These are phyloP conservation scores for Salix udensis DNA, from an alignment of 345 rosid genomes.

Conservation along the genomic window DNA sequence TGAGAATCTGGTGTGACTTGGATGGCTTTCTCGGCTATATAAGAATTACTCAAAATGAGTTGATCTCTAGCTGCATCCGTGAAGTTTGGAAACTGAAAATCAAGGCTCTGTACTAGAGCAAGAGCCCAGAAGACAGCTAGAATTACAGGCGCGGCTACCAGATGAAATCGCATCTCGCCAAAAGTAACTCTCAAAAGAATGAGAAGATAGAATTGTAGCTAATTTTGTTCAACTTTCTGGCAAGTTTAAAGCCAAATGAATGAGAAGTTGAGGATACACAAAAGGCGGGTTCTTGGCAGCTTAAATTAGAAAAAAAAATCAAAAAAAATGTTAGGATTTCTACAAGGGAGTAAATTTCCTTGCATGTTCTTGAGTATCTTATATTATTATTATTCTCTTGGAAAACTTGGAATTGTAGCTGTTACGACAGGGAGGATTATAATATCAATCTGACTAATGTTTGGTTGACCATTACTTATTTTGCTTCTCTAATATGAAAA, in stretches of 20 bases:
- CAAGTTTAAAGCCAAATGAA: background rate
- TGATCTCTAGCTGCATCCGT: background rate
- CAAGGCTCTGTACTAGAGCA: conserved; percentile 23
- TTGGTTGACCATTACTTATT: background rate
- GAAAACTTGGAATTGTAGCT: background rate
- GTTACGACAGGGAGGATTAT: background rate
- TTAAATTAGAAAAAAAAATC: background rate
- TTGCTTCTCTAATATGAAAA: no score
- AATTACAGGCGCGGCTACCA: background rate
- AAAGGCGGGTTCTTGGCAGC: background rate
- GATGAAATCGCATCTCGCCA: background rate
- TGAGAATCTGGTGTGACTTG: conserved; percentile 55
- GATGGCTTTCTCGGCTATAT: conserved; percentile 28
- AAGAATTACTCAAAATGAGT: conserved; percentile 19
- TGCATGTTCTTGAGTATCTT: background rate
- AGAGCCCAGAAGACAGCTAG: background rate
- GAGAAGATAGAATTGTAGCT: background rate
- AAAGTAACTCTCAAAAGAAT: background rate
- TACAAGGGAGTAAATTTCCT: background rate
- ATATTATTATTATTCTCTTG: background rate
- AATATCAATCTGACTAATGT: background rate
- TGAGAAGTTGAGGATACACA: background rate
- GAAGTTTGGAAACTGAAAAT: conserved; percentile 38
- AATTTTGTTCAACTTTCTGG: background rate
- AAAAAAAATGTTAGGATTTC: background rate